Evolutionary conservation across 805 yeast species (phyloP).

Genomic region (Candida nitratophila): DNA sequence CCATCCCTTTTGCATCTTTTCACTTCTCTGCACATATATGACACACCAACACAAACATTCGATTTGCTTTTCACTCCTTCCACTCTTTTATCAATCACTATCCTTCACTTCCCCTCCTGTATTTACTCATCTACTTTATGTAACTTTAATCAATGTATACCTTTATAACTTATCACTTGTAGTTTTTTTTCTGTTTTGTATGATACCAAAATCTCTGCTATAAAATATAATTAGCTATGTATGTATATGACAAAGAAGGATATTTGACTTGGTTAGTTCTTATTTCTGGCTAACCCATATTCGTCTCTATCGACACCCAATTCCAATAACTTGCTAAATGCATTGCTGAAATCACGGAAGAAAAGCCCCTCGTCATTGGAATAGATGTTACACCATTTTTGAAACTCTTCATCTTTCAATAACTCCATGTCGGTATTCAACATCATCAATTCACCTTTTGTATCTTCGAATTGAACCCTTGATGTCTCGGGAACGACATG

Average conservation of each 20-base stretch:
- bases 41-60: no score
- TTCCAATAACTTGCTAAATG: conserved; percentile 58
- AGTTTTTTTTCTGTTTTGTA: no score
- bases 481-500: conserved; percentile 36
- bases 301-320: conserved; percentile 30
- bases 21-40: no score
- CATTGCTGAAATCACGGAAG: conserved; percentile 57
- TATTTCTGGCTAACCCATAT: conserved; percentile 24
- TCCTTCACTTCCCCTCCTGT: no score
- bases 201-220: no score
- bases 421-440: conserved; percentile 69
- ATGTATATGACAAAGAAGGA: not conserved
- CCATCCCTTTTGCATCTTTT: no score
- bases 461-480: conserved; percentile 29
- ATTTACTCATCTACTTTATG: no score
- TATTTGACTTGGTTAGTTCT: conserved; percentile 9
- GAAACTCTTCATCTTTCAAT: conserved; percentile 52
- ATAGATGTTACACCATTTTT: conserved; percentile 55
- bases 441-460: conserved; percentile 61
- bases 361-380: conserved; percentile 60
- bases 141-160: no score
- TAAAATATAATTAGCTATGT: no score
- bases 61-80: no score
- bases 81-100: no score
- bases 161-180: no score